Conservation (phyloP, 1,139 yeast species). For the Lodderomyces pseudojiufengensis region DNA sequence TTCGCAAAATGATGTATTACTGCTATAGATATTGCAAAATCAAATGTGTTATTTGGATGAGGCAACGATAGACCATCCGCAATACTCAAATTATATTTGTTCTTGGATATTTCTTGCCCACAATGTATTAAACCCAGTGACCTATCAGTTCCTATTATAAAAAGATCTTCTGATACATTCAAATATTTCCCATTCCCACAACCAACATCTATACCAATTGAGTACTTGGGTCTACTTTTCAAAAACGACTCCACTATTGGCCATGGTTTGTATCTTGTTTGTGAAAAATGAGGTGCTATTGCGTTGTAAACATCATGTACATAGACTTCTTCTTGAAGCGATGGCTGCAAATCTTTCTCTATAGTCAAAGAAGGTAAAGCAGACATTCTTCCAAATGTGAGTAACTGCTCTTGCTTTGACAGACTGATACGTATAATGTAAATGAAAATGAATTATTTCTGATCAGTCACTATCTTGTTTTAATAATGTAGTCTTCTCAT, state of each 20-base stretch:
- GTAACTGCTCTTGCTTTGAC: not conserved
- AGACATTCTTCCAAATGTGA: no score
- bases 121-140: conserved; percentile 74
- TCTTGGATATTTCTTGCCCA: conserved; percentile 50
- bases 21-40: conserved; percentile 93
- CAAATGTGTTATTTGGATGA: conserved; percentile 57
- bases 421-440: not conserved
- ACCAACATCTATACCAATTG: conserved; percentile 70
- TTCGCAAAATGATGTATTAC: conserved; percentile 96
- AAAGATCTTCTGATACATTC: conserved; percentile 62
- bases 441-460: no score
- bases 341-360: conserved; percentile 38
- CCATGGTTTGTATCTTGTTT: conserved; percentile 96
- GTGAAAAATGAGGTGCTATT: conserved; percentile 89
- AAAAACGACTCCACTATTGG: conserved; percentile 84
- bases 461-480: no score
- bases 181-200: conserved; percentile 96
- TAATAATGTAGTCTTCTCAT: no score
- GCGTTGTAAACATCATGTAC: conserved; percentile 91
- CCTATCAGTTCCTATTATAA: conserved; percentile 77
- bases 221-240: conserved; percentile 25
- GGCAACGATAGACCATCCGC: conserved; percentile 79
- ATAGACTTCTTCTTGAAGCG: conserved; percentile 63
- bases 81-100: conserved; percentile 43
- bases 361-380: conserved; percentile 30